Percentiles rank a stretch among this genome's conserved stretches.
phyloP scores from a whole-genome alignment of 2,329 filamentous ascomycete species.

The Curvularia lunata region DNA sequence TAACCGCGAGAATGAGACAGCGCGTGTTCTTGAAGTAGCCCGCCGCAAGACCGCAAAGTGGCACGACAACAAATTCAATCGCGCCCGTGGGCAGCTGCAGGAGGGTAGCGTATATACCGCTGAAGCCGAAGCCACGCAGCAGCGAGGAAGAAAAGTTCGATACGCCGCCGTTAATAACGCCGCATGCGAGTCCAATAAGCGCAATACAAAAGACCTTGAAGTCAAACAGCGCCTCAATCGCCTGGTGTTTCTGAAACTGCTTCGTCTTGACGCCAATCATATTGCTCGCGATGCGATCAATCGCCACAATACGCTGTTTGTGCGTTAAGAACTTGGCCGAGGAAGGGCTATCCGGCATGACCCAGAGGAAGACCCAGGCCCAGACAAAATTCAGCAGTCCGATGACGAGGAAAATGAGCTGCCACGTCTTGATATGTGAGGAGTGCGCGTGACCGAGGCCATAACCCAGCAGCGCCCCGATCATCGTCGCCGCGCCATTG shows the following conservation, averaged over 20 bases:
- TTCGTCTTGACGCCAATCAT: constrained; percentile 53
- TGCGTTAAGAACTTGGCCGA: constrained; percentile 47
- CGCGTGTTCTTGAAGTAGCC: constrained; percentile 40
- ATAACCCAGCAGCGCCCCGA: constrained; percentile 47
- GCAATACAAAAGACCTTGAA: constrained; percentile 50
- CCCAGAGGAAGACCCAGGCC: constrained; percentile 44
- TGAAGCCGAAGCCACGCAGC: constrained; percentile 55
- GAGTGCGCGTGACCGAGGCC: constrained; percentile 42
- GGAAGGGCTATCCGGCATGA: constrained; percentile 49
- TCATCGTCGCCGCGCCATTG: constrained; percentile 49
- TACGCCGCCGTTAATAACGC: constrained; percentile 59
- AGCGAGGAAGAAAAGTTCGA: constrained; percentile 58
- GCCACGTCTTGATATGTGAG: constrained; percentile 40
- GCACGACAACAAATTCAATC: constrained; percentile 53
- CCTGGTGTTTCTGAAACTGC: constrained; percentile 46
- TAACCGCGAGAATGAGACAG: constrained; percentile 45
- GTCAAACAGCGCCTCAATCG: constrained; percentile 51
- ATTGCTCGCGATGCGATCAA: constrained; percentile 50
- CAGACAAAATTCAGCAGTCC: constrained; percentile 48
- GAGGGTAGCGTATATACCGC: constrained; percentile 51
- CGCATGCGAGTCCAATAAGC: constrained; percentile 53
- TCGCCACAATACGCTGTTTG: constrained; percentile 50
- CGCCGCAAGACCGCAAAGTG: constrained; percentile 44
- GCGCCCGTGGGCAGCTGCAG: constrained; percentile 54
- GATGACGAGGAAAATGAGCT: constrained; percentile 49